A percentile compares a stretch with the other conserved stretches of the same genome.
Evolutionary conservation across 2,329 filamentous ascomycete species (phyloP).

Genomic region (Lecanoromycetidae sp.): DNA sequence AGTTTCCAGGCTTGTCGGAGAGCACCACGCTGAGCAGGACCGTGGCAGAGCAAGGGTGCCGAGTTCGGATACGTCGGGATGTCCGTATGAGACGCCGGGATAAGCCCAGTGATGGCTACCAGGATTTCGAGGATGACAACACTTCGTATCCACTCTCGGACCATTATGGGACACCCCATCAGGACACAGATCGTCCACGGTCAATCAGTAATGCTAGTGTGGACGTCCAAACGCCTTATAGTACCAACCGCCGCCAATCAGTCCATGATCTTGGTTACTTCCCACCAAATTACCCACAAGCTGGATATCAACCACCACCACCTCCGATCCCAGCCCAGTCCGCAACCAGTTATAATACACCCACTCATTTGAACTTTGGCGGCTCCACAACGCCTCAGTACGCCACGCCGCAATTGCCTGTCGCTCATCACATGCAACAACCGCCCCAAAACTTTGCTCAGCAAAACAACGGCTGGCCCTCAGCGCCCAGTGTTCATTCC

Average conservation of each 20-base stretch:
- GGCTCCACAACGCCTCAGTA: slow-evolving; percentile 13
- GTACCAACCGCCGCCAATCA: slow-evolving; percentile 15
- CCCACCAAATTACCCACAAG: slow-evolving; percentile 3
- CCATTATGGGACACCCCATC: slow-evolving; percentile 38
- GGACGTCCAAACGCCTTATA: slow-evolving; percentile 12
- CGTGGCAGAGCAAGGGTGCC: slow-evolving; percentile 91
- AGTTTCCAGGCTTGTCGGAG: slow-evolving; percentile 86
- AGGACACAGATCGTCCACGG: slow-evolving; percentile 16
- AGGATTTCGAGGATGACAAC: slow-evolving; percentile 52
- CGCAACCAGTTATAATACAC: slow-evolving; percentile 11
- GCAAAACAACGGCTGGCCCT: slow-evolving; percentile 9
- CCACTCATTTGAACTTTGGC: slow-evolving; percentile 18
- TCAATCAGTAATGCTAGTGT: slow-evolving; percentile 18
- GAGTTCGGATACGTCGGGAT: slow-evolving; percentile 88
- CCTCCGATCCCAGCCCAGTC: slow-evolving; percentile 10
- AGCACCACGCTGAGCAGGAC: slow-evolving; percentile 81
- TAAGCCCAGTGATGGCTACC: slow-evolving; percentile 55
- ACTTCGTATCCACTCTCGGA: slow-evolving; percentile 36
- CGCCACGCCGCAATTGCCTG: slow-evolving; percentile 13
- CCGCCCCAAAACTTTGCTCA: slow-evolving; percentile 12
- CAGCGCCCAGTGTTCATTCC: slow-evolving; percentile 7
- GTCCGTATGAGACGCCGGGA: slow-evolving; percentile 82
- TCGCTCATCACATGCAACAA: slow-evolving; percentile 5
- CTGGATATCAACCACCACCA: slow-evolving; percentile 14
- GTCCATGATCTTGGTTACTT: slow-evolving; percentile 13